Evolutionary conservation across 2,329 filamentous ascomycete genomes (phyloP).

Genomic region (Erysiphe pulchra): DNA sequence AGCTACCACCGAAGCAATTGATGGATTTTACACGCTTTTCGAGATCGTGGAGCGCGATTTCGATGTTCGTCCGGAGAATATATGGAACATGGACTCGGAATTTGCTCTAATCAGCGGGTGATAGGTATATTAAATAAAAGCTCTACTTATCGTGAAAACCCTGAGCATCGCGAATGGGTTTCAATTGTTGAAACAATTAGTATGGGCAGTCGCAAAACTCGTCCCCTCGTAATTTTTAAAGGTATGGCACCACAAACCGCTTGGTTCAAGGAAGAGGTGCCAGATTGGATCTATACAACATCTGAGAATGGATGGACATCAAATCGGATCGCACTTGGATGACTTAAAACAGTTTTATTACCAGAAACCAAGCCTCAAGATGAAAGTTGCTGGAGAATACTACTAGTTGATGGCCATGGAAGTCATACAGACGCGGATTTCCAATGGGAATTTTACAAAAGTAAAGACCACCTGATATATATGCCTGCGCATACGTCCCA

Average conservation of each 20-base stretch:
- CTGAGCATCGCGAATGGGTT: not conserved
- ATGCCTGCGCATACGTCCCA: not conserved
- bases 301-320: not conserved
- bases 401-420: not conserved
- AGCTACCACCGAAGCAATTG: too few species aligned
- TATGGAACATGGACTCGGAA: too few species aligned
- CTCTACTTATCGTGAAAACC: too few species aligned
- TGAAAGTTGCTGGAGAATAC: not conserved
- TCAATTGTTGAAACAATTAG: not conserved
- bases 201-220: not conserved
- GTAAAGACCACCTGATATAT: not conserved
- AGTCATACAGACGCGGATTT: not conserved
- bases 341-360: not conserved
- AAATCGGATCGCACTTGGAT: not conserved
- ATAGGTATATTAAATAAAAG: too few species aligned
- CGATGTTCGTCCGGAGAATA: too few species aligned
- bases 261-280: not conserved
- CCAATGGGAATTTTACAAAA: not conserved
- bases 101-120: too few species aligned
- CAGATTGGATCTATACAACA: not conserved
- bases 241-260: not conserved
- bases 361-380: not conserved
- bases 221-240: not conserved
- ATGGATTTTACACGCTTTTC: too few species aligned
- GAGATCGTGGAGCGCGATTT: too few species aligned